These are phyloP conservation scores for Lactarius tabidus DNA, from an alignment of 768 basidiomycete genomes.

Conservation along the genomic window DNA sequence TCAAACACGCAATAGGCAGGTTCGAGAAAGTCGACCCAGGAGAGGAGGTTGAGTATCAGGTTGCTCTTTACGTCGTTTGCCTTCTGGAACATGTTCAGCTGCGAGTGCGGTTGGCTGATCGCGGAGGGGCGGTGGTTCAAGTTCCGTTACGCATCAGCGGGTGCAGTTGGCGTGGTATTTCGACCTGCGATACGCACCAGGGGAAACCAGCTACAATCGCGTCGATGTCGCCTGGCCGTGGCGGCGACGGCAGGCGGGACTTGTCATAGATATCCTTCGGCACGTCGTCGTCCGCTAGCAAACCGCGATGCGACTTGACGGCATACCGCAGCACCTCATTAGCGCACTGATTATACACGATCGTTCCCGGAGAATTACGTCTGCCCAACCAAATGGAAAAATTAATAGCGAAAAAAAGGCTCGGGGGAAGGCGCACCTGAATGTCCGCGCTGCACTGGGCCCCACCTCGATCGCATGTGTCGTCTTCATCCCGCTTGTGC, in stretches of 20 bases:
- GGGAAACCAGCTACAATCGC: conserved; percentile 70
- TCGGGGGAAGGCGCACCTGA: conserved; percentile 42
- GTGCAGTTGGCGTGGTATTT: not conserved
- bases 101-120: conserved; percentile 67
- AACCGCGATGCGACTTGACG: conserved; percentile 46
- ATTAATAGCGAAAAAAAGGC: not conserved
- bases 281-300: conserved; percentile 30
- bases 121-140: not conserved
- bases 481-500: conserved; percentile 48
- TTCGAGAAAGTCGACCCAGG: conserved; percentile 40
- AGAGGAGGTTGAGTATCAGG: conserved; percentile 55
- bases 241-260: conserved; percentile 41
- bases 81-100: conserved; percentile 64
- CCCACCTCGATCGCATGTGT: conserved; percentile 68
- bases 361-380: conserved; percentile 47
- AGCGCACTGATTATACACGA: conserved; percentile 67
- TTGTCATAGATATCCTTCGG: conserved; percentile 41
- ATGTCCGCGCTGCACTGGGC: conserved; percentile 69
- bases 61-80: conserved; percentile 67
- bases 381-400: conserved; percentile 32
- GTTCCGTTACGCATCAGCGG: not conserved
- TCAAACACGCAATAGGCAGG: conserved; percentile 47
- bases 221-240: conserved; percentile 52
- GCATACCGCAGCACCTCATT: conserved; percentile 59
- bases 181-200: conserved; percentile 44